phyloP scores from a whole-genome alignment of 2,329 filamentous ascomycete genomes.

The Aspergillus sp. region DNA sequence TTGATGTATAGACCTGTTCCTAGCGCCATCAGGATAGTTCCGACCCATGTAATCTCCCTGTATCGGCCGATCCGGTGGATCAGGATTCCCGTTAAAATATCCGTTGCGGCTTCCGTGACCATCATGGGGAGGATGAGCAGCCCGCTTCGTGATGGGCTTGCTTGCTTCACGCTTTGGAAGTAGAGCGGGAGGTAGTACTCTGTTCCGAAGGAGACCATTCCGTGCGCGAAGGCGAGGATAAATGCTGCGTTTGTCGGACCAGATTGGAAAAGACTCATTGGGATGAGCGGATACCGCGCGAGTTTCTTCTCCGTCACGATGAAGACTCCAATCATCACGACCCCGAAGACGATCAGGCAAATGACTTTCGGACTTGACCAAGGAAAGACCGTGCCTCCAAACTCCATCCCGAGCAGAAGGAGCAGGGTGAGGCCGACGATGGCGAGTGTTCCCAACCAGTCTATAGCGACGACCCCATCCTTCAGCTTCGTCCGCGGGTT shows the following conservation, averaged over 20 bases:
- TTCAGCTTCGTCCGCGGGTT: not conserved
- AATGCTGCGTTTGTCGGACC: slow-evolving; percentile 61
- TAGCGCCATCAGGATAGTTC: slow-evolving; percentile 46
- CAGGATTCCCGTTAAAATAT: slow-evolving; percentile 50
- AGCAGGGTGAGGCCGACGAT: not conserved
- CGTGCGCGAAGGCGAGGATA: slow-evolving; percentile 52
- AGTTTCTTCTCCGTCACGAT: slow-evolving; percentile 65
- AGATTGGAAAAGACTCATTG: slow-evolving; percentile 62
- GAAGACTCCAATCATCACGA: slow-evolving; percentile 54
- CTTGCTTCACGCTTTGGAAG: slow-evolving; percentile 69
- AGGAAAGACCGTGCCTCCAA: not conserved
- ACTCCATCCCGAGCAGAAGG: not conserved
- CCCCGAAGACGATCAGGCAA: slow-evolving; percentile 57
- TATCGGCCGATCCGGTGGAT: slow-evolving; percentile 56
- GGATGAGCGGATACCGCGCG: slow-evolving; percentile 68
- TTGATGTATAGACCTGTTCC: slow-evolving; percentile 53
- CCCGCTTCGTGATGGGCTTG: slow-evolving; percentile 61
- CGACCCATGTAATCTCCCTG: slow-evolving; percentile 50
- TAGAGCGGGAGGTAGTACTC: slow-evolving; percentile 74
- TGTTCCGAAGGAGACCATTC: slow-evolving; percentile 27
- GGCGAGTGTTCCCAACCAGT: not conserved
- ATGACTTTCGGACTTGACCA: slow-evolving; percentile 27
- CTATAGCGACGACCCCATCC: not conserved
- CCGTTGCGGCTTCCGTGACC: slow-evolving; percentile 47
- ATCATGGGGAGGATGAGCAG: slow-evolving; percentile 65